These are phyloP conservation scores for Beta macrorhiza DNA, from an alignment of 179 eudicot species.

Conservation along the genomic window DNA sequence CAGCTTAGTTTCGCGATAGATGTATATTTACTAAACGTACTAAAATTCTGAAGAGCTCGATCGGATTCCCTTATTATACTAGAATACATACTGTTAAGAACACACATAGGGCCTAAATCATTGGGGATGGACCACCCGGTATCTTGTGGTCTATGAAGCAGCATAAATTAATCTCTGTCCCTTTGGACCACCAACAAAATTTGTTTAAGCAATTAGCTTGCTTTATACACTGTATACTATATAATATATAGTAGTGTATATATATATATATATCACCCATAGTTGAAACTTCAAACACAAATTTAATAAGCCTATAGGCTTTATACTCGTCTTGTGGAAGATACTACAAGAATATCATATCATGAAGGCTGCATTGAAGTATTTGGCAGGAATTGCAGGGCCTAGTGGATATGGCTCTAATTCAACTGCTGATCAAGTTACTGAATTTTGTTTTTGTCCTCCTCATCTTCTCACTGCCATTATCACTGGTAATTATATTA, in stretches of 20 bases:
- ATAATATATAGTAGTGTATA: background rate
- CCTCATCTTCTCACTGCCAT: conserved; percentile 67
- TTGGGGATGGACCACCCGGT: conserved; percentile 31
- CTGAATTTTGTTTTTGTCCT: conserved; percentile 42
- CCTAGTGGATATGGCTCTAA: conserved; percentile 95
- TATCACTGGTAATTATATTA: conserved; percentile 72
- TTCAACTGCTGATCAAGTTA: conserved; percentile 80
- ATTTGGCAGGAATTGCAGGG: conserved; percentile 78
- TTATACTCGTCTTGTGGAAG: background rate
- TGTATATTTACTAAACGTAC: too few species aligned
- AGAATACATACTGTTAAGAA: conserved; percentile 19
- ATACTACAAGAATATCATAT: background rate
- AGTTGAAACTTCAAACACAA: conserved; percentile 20
- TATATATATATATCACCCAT: conserved; percentile 4
- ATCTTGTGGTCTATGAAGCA: conserved; percentile 25
- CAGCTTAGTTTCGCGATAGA: too few species aligned
- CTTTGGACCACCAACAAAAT: conserved; percentile 30
- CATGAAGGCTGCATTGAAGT: conserved; percentile 75
- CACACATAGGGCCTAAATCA: conserved; percentile 21
- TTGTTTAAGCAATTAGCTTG: background rate
- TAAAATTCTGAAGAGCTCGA: too few species aligned
- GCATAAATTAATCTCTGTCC: conserved; percentile 13
- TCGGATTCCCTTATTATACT: background rate
- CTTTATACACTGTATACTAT: background rate
- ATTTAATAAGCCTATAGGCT: background rate